phyloP scores from a whole-genome alignment of 306 rosid species.

The Alnus glutinosa region DNA sequence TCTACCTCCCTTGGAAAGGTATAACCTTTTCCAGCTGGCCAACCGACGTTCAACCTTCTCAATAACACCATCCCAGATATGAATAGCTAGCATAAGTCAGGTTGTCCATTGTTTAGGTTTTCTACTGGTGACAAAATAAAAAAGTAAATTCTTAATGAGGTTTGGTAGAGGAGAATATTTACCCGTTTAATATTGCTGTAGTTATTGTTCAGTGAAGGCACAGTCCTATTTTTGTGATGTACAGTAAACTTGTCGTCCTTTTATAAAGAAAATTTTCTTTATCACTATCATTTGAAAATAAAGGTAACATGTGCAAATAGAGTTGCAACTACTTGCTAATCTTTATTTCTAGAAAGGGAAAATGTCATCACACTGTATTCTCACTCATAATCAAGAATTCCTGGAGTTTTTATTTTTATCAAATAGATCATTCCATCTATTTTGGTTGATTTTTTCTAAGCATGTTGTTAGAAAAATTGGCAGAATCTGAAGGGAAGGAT shows the following conservation, averaged over 20 bases:
- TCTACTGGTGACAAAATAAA: background rate
- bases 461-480: no score
- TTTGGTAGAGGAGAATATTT: background rate
- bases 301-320: background rate
- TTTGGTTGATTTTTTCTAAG: no score
- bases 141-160: background rate
- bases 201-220: background rate
- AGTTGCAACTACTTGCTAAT: background rate
- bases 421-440: no score
- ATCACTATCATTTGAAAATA: background rate
- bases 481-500: no score
- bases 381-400: no score
- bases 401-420: no score
- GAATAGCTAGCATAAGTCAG: background rate
- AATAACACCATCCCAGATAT: no score
- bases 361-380: no score
- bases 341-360: background rate
- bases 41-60: no score
- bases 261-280: background rate
- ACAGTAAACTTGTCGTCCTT: background rate
- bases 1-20: no score
- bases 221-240: background rate
- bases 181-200: background rate
- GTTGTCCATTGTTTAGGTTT: background rate
- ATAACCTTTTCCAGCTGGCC: no score